Evolutionary conservation across 768 basidiomycete genomes (phyloP).

Genomic region (Baorangia bicolor): DNA sequence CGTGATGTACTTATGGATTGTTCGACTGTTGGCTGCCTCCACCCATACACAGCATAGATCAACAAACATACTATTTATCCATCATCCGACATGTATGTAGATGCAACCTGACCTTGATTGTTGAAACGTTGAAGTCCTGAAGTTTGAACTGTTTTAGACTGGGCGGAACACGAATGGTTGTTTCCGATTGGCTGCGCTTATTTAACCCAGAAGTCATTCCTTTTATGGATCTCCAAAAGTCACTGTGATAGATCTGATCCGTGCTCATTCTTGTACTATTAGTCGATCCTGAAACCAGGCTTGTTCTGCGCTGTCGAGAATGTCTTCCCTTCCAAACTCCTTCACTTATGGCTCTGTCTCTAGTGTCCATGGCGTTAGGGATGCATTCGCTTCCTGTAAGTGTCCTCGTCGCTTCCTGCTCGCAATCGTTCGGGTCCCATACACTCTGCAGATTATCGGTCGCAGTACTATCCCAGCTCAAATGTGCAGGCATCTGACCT

Average conservation of each 20-base stretch:
- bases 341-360: conserved; percentile 49
- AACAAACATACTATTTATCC: conserved; percentile 21
- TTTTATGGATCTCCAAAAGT: no score
- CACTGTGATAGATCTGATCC: no score
- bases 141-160: not conserved
- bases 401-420: not conserved
- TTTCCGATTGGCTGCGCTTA: conserved; percentile 8
- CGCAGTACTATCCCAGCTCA: conserved; percentile 65
- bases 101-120: conserved; percentile 2
- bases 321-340: conserved; percentile 49
- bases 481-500: conserved; percentile 51
- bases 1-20: conserved; percentile 5
- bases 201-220: not conserved
- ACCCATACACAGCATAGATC: conserved; percentile 21
- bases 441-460: conserved; percentile 53
- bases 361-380: conserved; percentile 48
- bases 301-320: conserved; percentile 11
- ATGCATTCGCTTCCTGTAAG: conserved; percentile 63
- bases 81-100: conserved; percentile 13
- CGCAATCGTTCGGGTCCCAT: not conserved
- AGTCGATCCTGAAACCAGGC: not conserved
- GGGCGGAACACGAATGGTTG: conserved; percentile 11
- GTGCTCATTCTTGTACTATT: no score
- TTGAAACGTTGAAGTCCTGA: no score
- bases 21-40: conserved; percentile 1